These are phyloP conservation scores for Candida labiduridarum DNA, from an alignment of 1,139 yeast genomes.

Conservation along the genomic window DNA sequence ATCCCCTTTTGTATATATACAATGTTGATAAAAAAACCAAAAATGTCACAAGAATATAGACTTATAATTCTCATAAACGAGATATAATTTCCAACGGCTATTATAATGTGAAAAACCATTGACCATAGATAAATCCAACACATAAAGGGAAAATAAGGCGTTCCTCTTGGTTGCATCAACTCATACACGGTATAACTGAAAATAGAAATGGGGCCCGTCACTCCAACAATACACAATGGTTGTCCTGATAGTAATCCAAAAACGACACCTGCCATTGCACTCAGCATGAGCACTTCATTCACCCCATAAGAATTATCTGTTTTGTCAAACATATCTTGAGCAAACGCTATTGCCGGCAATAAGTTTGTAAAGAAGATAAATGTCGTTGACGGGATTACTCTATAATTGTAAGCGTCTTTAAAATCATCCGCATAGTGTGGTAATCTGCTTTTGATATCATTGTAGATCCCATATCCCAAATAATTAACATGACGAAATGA, in stretches of 20 bases:
- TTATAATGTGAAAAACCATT: slow-evolving; percentile 73
- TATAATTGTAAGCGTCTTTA: slow-evolving; percentile 78
- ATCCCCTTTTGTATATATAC: slow-evolving; percentile 93
- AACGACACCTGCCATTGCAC: slow-evolving; percentile 86
- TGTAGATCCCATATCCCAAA: slow-evolving; percentile 57
- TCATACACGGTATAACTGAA: slow-evolving; percentile 92
- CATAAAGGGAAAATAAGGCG: slow-evolving; percentile 89
- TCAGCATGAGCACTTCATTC: slow-evolving; percentile 80
- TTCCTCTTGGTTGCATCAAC: slow-evolving; percentile 63
- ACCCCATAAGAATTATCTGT: slow-evolving; percentile 88
- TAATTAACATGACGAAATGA: slow-evolving; percentile 20
- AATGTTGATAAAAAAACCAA: slow-evolving; percentile 87
- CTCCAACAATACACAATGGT: slow-evolving; percentile 96
- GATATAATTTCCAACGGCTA: slow-evolving; percentile 74
- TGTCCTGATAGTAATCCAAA: slow-evolving; percentile 89
- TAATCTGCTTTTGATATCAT: slow-evolving; percentile 55
- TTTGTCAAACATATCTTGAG: slow-evolving; percentile 94
- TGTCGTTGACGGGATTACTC: slow-evolving; percentile 85
- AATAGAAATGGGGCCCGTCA: slow-evolving; percentile 91
- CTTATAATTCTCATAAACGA: slow-evolving; percentile 74
- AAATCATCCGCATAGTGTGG: slow-evolving; percentile 81
- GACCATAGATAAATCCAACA: slow-evolving; percentile 95
- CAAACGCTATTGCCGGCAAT: slow-evolving; percentile 93
- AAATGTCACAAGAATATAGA: slow-evolving; percentile 85
- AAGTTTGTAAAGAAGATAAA: slow-evolving; percentile 87